phyloP scores from a whole-genome alignment of 2,329 filamentous ascomycete genomes.

The Diaporthe capsici region DNA sequence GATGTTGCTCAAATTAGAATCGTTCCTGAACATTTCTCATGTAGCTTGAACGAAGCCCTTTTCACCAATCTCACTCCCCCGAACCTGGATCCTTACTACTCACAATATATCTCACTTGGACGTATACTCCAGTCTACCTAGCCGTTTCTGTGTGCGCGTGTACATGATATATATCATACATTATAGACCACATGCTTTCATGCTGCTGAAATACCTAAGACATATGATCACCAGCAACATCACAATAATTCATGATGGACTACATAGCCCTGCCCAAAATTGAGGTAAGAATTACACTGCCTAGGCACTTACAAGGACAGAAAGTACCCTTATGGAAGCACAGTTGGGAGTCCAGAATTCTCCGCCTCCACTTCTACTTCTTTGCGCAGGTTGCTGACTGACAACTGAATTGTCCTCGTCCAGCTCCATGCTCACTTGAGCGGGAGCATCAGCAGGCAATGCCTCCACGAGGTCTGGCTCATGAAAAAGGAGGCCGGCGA shows the following conservation, averaged over 20 bases:
- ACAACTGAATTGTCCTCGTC: not conserved
- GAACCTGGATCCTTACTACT: too few relatives aligned
- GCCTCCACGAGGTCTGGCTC: slow-evolving; percentile 82
- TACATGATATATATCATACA: not conserved
- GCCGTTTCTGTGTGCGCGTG: too few relatives aligned
- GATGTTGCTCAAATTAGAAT: not conserved
- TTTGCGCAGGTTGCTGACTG: not conserved
- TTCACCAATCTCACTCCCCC: not conserved
- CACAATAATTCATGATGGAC: slow-evolving; percentile 50
- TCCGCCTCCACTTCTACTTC: slow-evolving; percentile 29
- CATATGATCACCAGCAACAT: not conserved
- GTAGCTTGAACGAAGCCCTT: not conserved
- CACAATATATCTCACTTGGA: not conserved
- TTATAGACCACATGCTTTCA: not conserved
- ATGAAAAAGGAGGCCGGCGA: slow-evolving; percentile 67
- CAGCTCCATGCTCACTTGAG: slow-evolving; percentile 86
- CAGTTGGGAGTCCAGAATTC: not conserved
- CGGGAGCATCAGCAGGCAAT: slow-evolving; percentile 80
- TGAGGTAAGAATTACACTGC: slow-evolving; percentile 57
- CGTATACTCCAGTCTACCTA: not conserved
- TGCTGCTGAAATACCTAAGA: not conserved
- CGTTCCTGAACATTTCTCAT: not conserved
- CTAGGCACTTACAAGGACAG: not conserved
- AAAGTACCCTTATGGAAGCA: not conserved
- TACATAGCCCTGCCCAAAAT: slow-evolving; percentile 68